phyloP scores from a whole-genome alignment of 169 alveolate species.

The Neospora caninum region DNA sequence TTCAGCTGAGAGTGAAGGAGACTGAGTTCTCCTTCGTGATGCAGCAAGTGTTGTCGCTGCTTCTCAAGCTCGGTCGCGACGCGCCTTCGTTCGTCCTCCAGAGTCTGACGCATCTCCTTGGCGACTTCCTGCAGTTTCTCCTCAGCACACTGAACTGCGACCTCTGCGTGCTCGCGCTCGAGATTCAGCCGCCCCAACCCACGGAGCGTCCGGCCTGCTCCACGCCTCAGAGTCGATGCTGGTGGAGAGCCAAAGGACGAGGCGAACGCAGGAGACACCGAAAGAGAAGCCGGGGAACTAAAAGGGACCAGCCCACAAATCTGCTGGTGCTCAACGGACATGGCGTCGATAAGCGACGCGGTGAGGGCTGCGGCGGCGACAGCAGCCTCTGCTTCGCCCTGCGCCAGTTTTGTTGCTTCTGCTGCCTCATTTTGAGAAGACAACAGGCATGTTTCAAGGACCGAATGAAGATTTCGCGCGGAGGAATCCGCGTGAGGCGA shows the following conservation, averaged over 20 bases:
- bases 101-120: neutral
- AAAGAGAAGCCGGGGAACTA: neutral
- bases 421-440: neutral
- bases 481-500: neutral
- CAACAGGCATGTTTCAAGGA: neutral
- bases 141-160: too few species aligned
- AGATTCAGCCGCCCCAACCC: neutral
- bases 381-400: neutral
- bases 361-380: conserved; percentile 18
- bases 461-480: neutral
- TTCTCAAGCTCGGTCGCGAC: neutral
- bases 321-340: neutral
- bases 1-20: neutral
- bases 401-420: neutral
- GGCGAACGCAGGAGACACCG: neutral
- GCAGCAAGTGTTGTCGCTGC: conserved; percentile 14
- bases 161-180: neutral
- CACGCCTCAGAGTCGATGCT: neutral
- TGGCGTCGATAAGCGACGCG: neutral
- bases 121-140: neutral
- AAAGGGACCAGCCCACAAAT: neutral
- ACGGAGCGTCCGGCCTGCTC: neutral
- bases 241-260: neutral
- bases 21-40: conserved; percentile 29
- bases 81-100: neutral